Evolutionary conservation across 2,329 filamentous ascomycete species (phyloP), one percentile per base, ranked within the genome.

Genomic region (Xylariaceae sp.): DNA sequence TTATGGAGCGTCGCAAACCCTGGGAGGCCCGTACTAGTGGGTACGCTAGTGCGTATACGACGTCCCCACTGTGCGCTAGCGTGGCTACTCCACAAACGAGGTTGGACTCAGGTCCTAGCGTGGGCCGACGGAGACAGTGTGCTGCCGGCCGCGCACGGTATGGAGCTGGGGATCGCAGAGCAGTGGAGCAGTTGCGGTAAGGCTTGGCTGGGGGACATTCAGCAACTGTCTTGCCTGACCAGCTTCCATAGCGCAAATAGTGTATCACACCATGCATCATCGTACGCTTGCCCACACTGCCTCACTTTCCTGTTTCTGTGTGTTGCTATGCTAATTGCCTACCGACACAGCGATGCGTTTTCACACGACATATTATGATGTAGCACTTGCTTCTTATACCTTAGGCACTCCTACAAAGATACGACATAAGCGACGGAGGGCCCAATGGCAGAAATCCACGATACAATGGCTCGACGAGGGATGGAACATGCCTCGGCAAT

Each of bases 391-490:
- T 30, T 30, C 37, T 9, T 41, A 7, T 41, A 41, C 37, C 37
- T 41, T 41, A 41, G 9, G 13, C 13, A 41, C 37, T 41, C 37
- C 37, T 41, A 41, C 37, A 41, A 9, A 41, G 9, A 41, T 41
- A 41, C 37, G 37, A 30, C 23, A 30, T 30, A 30, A 30, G 23
- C 23, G 23, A 30, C 23, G 23, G 23, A 18, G 5, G 9, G 57
- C 57, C 69, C 69, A 71, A 71, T 71, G 59, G 66, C 51, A 55
- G 60, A 45, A 57, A 63, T 65, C 65, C 69, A 71, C 69, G 69
- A 65, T 62, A 59, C 64, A 64, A 62, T 64, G 64, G 61, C 61
- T 68, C 51, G 65, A 64, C 63, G 61, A 59, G 50, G 37, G 53
- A 59, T 55, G 41, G 13, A 45, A 15, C 11, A 45, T 45, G 41